phyloP scores from a whole-genome alignment of 495 filamentous ascomycete species.

The Annulohypoxylon stygium region DNA sequence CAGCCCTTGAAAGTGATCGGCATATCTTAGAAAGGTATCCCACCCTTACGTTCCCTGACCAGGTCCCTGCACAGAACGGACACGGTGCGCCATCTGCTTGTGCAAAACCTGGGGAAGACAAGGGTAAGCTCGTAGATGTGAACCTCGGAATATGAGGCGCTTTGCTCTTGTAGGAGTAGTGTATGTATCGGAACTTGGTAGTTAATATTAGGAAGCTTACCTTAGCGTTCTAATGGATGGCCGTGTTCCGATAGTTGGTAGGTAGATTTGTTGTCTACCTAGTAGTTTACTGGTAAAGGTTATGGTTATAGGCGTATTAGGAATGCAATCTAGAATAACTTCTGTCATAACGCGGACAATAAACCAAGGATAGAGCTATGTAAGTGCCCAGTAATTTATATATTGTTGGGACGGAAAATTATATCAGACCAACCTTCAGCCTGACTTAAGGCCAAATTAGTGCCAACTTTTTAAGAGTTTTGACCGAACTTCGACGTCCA shows the following conservation, averaged over 20 bases:
- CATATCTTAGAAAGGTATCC: slow-evolving; percentile 49
- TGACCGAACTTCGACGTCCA: slow-evolving; percentile 1
- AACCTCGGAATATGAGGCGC: slow-evolving; percentile 18
- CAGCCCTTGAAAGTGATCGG: slow-evolving; percentile 42
- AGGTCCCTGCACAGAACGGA: slow-evolving; percentile 34
- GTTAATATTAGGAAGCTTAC: background rate
- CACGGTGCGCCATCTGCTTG: slow-evolving; percentile 41
- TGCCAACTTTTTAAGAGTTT: slow-evolving; percentile 23
- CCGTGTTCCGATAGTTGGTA: background rate
- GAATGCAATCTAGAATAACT: background rate
- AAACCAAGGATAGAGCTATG: background rate
- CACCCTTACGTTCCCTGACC: slow-evolving; percentile 27
- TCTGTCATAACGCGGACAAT: slow-evolving; percentile 1
- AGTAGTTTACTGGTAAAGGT: background rate
- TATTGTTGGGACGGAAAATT: background rate
- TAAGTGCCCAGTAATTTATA: background rate
- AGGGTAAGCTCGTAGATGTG: slow-evolving; percentile 27
- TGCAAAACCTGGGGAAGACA: slow-evolving; percentile 47
- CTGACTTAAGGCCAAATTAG: slow-evolving; percentile 21
- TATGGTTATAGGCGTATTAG: background rate
- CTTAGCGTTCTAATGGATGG: background rate
- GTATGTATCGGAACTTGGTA: background rate
- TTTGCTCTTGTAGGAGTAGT: slow-evolving; percentile 4
- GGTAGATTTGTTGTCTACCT: no score
- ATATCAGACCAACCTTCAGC: slow-evolving; percentile 6